phyloP scores from a whole-genome alignment of 2,329 filamentous ascomycete genomes.

The Mycogone perniciosa region DNA sequence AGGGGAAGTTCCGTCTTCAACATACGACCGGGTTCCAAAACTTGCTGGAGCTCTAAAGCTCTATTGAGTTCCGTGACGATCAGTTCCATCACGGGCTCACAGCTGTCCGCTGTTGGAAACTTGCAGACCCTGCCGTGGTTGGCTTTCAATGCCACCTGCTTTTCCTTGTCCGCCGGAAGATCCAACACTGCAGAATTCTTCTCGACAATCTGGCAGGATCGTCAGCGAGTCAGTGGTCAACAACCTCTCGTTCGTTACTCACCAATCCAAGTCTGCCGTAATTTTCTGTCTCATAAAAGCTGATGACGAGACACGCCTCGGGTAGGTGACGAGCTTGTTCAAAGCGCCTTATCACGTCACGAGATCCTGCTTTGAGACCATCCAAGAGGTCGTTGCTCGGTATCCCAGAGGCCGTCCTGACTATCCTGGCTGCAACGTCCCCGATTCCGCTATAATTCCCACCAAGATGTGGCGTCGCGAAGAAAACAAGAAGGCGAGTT shows the following conservation, averaged over 20 bases:
- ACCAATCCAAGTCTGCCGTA: slow-evolving; percentile 6
- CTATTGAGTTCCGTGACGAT: slow-evolving; percentile 1
- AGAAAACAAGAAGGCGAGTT: slow-evolving; percentile 6
- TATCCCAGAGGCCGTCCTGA: not conserved
- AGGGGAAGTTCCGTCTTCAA: not conserved
- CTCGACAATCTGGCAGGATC: slow-evolving; percentile 3
- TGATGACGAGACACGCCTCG: slow-evolving; percentile 1
- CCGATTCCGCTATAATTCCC: slow-evolving; percentile 3
- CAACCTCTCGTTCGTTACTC: not conserved
- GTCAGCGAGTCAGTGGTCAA: not conserved
- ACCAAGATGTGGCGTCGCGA: slow-evolving; percentile 8
- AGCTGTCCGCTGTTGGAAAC: slow-evolving; percentile 2
- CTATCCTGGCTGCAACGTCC: slow-evolving; percentile 3
- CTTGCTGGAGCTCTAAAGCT: not conserved
- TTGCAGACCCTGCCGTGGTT: slow-evolving; percentile 10
- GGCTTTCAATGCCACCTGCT: not conserved
- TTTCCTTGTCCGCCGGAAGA: not conserved
- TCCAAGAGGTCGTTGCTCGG: slow-evolving; percentile 7
- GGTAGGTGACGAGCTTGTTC: slow-evolving; percentile 1
- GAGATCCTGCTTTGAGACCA: not conserved
- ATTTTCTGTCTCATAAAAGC: slow-evolving; percentile 6
- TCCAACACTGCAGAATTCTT: not conserved
- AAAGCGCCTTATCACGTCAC: slow-evolving; percentile 6
- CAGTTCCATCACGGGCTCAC: not conserved
- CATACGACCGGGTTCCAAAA: slow-evolving; percentile 1